These are phyloP conservation scores for Lactarius sp. DNA, from an alignment of 768 basidiomycete species.

Conservation along the genomic window DNA sequence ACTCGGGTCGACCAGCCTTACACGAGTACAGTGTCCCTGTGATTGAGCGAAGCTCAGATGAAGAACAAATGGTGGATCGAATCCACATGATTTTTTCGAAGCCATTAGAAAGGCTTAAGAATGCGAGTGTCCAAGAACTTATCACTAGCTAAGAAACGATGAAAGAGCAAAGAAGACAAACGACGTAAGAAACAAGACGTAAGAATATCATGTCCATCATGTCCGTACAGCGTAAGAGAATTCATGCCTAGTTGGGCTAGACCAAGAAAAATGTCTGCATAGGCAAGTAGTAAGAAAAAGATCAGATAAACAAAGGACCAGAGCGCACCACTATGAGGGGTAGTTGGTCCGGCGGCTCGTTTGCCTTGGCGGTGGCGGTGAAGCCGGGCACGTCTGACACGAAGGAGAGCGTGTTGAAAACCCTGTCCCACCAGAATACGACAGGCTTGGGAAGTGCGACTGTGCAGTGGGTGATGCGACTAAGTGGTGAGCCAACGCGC, in stretches of 20 bases:
- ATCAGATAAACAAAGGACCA: background rate
- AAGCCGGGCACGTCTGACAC: background rate
- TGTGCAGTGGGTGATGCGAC: background rate
- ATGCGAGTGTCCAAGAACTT: too few species aligned
- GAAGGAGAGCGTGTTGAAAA: background rate
- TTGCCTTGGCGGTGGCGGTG: background rate
- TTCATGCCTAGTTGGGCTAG: background rate
- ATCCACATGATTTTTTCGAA: too few species aligned
- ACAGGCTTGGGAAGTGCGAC: background rate
- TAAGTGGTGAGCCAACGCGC: background rate
- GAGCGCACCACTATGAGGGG: slow-evolving; percentile 6
- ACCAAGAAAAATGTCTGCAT: slow-evolving; percentile 8
- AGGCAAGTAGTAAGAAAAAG: background rate
- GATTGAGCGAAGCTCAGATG: too few species aligned
- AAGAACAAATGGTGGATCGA: too few species aligned
- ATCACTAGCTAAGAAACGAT: too few species aligned
- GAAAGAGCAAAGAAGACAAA: background rate
- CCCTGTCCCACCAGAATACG: background rate
- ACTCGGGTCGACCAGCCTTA: too few species aligned
- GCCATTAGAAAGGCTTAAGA: background rate
- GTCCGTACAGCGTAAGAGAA: background rate
- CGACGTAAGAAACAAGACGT: background rate
- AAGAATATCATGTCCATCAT: background rate
- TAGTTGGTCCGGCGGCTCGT: too few species aligned
- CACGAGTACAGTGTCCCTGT: too few species aligned